phyloP scores from a whole-genome alignment of 1,284 basidiomycete genomes.

The Tylopilus orsonianus region DNA sequence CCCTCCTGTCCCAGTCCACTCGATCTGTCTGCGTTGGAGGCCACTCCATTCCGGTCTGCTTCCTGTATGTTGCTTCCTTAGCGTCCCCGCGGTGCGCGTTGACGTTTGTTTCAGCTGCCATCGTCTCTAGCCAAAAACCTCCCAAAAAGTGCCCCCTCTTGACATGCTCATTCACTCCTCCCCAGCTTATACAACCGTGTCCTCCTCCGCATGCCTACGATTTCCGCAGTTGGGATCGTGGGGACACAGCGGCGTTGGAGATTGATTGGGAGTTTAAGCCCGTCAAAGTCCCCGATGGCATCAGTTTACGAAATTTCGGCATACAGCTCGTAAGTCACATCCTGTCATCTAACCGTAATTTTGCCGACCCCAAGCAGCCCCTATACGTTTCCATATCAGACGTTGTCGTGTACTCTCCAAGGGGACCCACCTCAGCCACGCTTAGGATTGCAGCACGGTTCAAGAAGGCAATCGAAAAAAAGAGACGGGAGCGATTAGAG shows the following conservation, averaged over 20 bases:
- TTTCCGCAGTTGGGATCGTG: conserved; percentile 22
- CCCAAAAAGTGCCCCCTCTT: conserved; percentile 38
- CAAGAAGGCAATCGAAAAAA: conserved; percentile 40
- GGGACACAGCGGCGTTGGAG: conserved; percentile 23
- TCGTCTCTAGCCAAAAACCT: conserved; percentile 9
- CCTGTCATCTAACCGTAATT: not conserved
- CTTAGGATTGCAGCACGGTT: conserved; percentile 39
- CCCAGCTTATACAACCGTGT: conserved; percentile 41
- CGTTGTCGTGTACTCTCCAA: conserved; percentile 58
- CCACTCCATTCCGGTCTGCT: not conserved
- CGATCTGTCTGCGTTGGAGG: conserved; percentile 9
- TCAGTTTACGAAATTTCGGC: conserved; percentile 78
- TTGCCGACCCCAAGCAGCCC: conserved; percentile 32
- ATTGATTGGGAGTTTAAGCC: conserved; percentile 63
- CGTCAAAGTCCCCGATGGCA: conserved; percentile 68
- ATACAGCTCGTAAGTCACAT: conserved; percentile 70
- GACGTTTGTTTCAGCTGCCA: conserved; percentile 13
- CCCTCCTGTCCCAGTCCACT: conserved; percentile 11
- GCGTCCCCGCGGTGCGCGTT: not conserved
- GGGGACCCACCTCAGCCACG: conserved; percentile 44
- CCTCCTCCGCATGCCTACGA: conserved; percentile 22
- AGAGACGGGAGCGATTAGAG: conserved; percentile 36
- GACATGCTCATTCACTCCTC: conserved; percentile 51
- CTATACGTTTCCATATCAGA: conserved; percentile 68
- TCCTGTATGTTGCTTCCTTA: conserved; percentile 7